These are phyloP conservation scores for Quercus tomentella DNA, from an alignment of 331 rosid genomes.

Conservation along the genomic window DNA sequence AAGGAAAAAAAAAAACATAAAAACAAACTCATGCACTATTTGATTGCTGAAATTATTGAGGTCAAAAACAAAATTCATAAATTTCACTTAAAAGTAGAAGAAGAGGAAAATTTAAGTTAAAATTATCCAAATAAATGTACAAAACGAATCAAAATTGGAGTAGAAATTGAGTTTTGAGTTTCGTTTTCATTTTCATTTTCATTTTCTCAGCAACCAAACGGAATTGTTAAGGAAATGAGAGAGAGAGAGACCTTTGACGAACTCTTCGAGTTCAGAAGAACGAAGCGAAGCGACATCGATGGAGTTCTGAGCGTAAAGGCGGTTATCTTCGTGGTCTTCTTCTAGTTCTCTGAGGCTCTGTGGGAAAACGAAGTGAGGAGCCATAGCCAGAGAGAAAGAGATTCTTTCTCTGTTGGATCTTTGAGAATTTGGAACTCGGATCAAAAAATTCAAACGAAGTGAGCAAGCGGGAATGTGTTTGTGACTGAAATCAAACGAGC, in stretches of 20 bases:
- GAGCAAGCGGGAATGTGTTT: conserved; percentile 19
- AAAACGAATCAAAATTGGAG: too few relatives aligned
- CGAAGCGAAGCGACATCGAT: conserved; percentile 44
- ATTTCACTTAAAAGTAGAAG: too few relatives aligned
- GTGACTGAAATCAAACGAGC: neutral
- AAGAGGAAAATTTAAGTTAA: too few relatives aligned
- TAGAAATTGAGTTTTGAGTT: neutral
- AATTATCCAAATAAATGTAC: too few relatives aligned
- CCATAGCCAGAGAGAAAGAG: conserved; percentile 43
- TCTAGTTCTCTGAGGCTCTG: conserved; percentile 58
- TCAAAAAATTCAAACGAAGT: conserved; percentile 17
- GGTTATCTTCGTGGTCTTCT: conserved; percentile 51
- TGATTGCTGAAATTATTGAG: neutral
- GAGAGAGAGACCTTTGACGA: conserved; percentile 67
- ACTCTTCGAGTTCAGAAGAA: conserved; percentile 74
- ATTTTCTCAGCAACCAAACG: conserved; percentile 8
- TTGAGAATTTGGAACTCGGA: neutral
- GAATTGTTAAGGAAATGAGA: neutral
- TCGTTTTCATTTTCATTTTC: conserved; percentile 5
- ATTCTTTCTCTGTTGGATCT: conserved; percentile 2
- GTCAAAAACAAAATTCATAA: too few relatives aligned
- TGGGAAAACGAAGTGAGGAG: conserved; percentile 77
- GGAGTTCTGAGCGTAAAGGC: conserved; percentile 51
- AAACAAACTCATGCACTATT: neutral
- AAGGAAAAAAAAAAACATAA: neutral